Percentiles rank a stretch among this genome's conserved stretches.
phyloP scores from a whole-genome alignment of 768 basidiomycete genomes.

The Boletus rubropictus region DNA sequence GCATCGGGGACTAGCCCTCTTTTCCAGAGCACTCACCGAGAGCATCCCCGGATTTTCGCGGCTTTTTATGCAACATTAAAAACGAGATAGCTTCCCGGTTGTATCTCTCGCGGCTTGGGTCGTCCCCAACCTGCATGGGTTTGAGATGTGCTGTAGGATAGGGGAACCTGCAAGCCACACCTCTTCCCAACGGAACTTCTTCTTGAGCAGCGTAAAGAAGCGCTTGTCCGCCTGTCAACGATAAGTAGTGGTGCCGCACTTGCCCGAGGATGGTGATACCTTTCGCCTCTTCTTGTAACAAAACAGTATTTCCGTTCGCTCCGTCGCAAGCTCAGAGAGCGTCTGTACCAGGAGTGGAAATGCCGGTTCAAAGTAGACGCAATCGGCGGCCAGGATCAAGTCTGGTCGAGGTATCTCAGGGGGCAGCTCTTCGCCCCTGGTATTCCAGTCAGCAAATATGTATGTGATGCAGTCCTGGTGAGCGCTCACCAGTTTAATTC shows the following conservation, averaged over 20 bases:
- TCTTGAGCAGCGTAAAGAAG: conserved; percentile 77
- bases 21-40: no score
- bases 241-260: conserved; percentile 1
- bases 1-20: no score
- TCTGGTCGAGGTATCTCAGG: conserved; percentile 45
- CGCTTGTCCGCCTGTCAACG: conserved; percentile 71
- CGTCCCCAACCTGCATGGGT: conserved; percentile 49
- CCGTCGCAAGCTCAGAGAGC: conserved; percentile 54
- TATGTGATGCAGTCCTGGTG: neutral
- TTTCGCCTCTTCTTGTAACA: conserved; percentile 94
- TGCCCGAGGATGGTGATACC: conserved; percentile 37
- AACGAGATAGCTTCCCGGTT: conserved; percentile 62
- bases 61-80: conserved; percentile 34
- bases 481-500: conserved; percentile 77
- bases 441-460: conserved; percentile 5
- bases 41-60: neutral
- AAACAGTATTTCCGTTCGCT: conserved; percentile 68
- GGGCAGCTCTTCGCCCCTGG: conserved; percentile 64
- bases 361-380: conserved; percentile 92
- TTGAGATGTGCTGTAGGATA: conserved; percentile 1
- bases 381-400: conserved; percentile 85
- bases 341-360: conserved; percentile 85
- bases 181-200: conserved; percentile 68
- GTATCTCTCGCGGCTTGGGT: conserved; percentile 55
- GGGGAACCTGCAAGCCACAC: conserved; percentile 31